phyloP scores from a whole-genome alignment of 306 rosid species.

The Cucumis cinereus region DNA sequence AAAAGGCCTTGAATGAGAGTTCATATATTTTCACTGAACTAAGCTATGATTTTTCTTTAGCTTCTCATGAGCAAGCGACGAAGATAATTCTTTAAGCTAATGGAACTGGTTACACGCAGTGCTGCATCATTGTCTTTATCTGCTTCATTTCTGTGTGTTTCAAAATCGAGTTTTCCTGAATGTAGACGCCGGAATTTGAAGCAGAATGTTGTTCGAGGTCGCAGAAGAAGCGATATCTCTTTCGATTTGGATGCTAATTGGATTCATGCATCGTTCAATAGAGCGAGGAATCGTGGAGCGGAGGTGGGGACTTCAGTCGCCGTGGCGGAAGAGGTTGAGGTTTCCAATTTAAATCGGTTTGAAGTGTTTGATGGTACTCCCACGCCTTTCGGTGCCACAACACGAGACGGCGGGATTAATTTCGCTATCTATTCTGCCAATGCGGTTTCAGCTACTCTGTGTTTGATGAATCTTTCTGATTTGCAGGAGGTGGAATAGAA shows the following conservation, averaged over 20 bases:
- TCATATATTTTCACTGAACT: neutral
- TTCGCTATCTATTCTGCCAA: slow-evolving; percentile 59
- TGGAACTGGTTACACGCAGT: neutral
- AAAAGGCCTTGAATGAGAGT: neutral
- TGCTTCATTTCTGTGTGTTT: neutral
- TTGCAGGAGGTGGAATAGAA: slow-evolving; percentile 30
- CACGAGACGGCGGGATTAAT: slow-evolving; percentile 55
- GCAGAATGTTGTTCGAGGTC: neutral
- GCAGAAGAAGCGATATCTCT: neutral
- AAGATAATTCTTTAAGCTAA: neutral
- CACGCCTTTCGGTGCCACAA: slow-evolving; percentile 55
- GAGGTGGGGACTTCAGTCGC: slow-evolving; percentile 10
- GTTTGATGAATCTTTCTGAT: slow-evolving; percentile 51
- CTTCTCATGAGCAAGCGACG: neutral
- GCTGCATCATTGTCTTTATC: neutral
- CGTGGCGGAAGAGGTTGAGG: slow-evolving; percentile 10
- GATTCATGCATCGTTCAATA: neutral
- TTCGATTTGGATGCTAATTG: neutral
- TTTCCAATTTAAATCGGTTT: slow-evolving; percentile 28
- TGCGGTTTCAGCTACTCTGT: slow-evolving; percentile 57
- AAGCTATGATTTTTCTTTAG: neutral
- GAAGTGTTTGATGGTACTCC: slow-evolving; percentile 41
- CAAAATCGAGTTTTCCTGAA: neutral
- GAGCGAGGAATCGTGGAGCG: slow-evolving; percentile 8
- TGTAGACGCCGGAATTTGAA: slow-evolving; percentile 1